Evolutionary conservation across 2,329 filamentous ascomycete genomes (phyloP).

Genomic region (Alternaria brassicicola): DNA sequence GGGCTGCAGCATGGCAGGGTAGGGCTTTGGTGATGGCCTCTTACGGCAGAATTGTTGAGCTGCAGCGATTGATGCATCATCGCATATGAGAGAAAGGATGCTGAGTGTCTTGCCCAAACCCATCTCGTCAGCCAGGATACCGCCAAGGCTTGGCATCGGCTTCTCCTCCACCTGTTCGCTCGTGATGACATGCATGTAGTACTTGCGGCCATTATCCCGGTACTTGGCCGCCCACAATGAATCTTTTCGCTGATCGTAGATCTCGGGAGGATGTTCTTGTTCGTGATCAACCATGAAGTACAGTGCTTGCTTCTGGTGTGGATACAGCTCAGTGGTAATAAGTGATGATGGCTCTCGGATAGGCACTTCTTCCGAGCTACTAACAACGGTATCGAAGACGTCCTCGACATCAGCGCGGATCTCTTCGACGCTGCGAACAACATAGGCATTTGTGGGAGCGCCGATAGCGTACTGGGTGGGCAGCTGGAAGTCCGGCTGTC

Average conservation of each 20-base stretch:
- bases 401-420: conserved; percentile 82
- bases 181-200: conserved; percentile 86
- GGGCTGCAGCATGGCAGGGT: conserved; percentile 25
- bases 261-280: conserved; percentile 64
- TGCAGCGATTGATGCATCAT: conserved; percentile 61
- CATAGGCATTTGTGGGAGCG: conserved; percentile 20
- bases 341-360: conserved; percentile 71
- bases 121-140: conserved; percentile 60
- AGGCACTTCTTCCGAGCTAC: conserved; percentile 72
- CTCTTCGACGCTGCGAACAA: conserved; percentile 68
- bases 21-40: conserved; percentile 50
- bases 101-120: conserved; percentile 67
- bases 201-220: conserved; percentile 61
- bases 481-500: conserved; percentile 22
- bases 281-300: conserved; percentile 86
- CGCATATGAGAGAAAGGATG: conserved; percentile 77
- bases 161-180: conserved; percentile 52
- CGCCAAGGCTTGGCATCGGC: conserved; percentile 49
- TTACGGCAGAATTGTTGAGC: conserved; percentile 66
- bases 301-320: conserved; percentile 88
- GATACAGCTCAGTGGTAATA: conserved; percentile 70
- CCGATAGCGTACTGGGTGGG: conserved; percentile 12
- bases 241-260: conserved; percentile 67
- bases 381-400: conserved; percentile 84
- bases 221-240: conserved; percentile 77